Evolutionary conservation across 1,139 yeast species (phyloP).

Genomic region (Yamadazyma kanchanaburiensis): DNA sequence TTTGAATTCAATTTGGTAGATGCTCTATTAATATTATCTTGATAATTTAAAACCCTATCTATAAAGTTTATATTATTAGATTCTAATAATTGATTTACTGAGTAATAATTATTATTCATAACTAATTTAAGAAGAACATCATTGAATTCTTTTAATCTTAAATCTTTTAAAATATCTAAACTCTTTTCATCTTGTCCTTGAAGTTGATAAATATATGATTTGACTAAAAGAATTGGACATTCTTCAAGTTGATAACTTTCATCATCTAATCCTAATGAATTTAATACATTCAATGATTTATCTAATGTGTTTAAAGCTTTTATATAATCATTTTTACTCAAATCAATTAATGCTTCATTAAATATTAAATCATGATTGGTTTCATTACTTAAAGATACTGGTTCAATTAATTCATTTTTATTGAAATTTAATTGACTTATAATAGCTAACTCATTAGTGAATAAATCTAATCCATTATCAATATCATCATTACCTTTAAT

Average conservation of each 20-base stretch:
- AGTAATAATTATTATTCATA: conserved; percentile 31
- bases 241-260: conserved; percentile 46
- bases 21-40: conserved; percentile 30
- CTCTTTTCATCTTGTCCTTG: conserved; percentile 46
- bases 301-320: conserved; percentile 47
- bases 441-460: conserved; percentile 69
- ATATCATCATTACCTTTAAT: conserved; percentile 34
- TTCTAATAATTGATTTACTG: conserved; percentile 12
- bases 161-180: conserved; percentile 26
- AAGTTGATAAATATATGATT: conserved; percentile 59
- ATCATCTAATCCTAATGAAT: conserved; percentile 34
- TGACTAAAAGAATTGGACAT: conserved; percentile 65
- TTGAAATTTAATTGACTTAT: conserved; percentile 46
- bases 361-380: conserved; percentile 43
- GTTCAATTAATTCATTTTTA: conserved; percentile 5
- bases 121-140: conserved; percentile 32
- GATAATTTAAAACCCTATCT: conserved; percentile 44
- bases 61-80: conserved; percentile 29
- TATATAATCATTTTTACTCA: conserved; percentile 42
- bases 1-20: conserved; percentile 40
- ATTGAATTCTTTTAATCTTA: conserved; percentile 19
- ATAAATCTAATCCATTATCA: conserved; percentile 52
- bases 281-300: conserved; percentile 46
- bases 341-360: conserved; percentile 61
- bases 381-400: conserved; percentile 8